Base-by-base conservation (phyloP, 202 grass and related monocot genomes). In the Dendrocalamus latiflorus region DNA sequence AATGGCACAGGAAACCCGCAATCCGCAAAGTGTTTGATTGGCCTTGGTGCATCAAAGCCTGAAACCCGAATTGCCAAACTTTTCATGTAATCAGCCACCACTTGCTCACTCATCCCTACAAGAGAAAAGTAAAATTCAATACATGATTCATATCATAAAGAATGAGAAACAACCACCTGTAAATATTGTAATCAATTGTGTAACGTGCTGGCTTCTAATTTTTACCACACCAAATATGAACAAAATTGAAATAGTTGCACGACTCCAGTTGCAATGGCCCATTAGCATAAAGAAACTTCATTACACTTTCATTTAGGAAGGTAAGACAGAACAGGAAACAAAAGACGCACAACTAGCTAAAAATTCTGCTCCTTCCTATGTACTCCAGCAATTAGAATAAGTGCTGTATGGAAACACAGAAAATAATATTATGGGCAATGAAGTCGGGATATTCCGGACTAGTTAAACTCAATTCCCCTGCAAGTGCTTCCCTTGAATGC, bases 1-100 rank as follows among this genome's bases (percentile, higher is more conserved):
- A 98, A 66, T 45, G 71, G 88, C 21, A 87, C 74, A 86, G 83
- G 75, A 86, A 95, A 98, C 78, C 89, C 93, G 65, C 96, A 98
- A 67, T 98, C 96, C 56, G 84, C 85, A 83, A 98, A 98, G 69
- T 63, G 79, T 86, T 91, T 95, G 58, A 95, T 90, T 74, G 96
- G 91, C 63, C 92, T 95, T 67, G 91, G 75, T 30, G 90, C 90
- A 76, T 98, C 96, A 90, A 98, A 95, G 75, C 96, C 93, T 18
- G 96, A 95, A 84, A 93, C 93, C 44, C 93, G 87, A 80, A 98
- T 95, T 72, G 91, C 83, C 83, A 95, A 86, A 83, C 70, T 89
- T 93, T 94, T 98, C 89, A 89, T 91, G 79, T 95, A 92, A 74
- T 95, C 96, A 64, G 70, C 47, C 44, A 95, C 87, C 68, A 92